Evolutionary conservation across 257 asterid species (phyloP).

Genomic region (Lycium barbarum): DNA sequence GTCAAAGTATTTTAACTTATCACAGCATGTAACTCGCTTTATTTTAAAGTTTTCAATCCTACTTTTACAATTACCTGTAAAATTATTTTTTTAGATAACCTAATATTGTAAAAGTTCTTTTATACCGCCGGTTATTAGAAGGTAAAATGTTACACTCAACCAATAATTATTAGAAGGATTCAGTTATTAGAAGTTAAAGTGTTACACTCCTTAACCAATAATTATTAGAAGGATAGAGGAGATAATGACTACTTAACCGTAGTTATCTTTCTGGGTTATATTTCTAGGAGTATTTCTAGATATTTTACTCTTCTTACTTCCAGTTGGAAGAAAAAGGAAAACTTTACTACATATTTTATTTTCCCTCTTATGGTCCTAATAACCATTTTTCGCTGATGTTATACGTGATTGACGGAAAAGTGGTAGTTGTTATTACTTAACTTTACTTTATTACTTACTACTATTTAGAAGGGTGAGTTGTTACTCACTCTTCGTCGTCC

Average conservation of each 20-base stretch:
- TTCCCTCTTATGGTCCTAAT: no score
- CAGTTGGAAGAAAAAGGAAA: neutral
- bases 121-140: neutral
- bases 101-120: no score
- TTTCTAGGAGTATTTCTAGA: neutral
- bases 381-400: neutral
- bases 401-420: neutral
- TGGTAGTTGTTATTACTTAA: no score
- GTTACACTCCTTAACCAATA: neutral
- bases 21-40: neutral
- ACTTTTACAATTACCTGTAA: no score
- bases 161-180: neutral
- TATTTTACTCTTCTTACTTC: neutral
- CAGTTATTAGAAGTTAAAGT: neutral
- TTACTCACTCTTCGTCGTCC: no score
- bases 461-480: no score
- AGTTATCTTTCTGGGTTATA: neutral
- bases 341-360: neutral
- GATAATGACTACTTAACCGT: neutral
- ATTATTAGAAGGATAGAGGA: neutral
- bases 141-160: neutral
- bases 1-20: no score
- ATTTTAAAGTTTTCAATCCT: no score
- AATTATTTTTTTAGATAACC: no score
- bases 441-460: no score